phyloP scores from a whole-genome alignment of 139 green algal species.

The Chlorella sp. region DNA sequence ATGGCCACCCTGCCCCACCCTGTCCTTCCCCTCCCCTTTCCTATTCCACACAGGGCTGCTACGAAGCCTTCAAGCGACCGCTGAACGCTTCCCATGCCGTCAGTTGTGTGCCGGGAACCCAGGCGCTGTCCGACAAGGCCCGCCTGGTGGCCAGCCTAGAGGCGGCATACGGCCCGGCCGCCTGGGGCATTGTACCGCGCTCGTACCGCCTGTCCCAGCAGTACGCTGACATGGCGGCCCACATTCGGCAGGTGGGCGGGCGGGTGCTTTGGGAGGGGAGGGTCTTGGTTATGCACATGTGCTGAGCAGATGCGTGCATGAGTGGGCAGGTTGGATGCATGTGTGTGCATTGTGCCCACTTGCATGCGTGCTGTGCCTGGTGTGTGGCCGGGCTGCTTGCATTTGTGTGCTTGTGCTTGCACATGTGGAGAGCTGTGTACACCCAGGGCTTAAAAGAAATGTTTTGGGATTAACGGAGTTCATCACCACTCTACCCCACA shows the following conservation, averaged over 20 bases:
- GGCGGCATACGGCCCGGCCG: slow-evolving; percentile 57
- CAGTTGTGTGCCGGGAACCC: slow-evolving; percentile 67
- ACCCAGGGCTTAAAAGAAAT: no score
- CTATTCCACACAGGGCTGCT: slow-evolving; percentile 44
- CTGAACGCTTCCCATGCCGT: slow-evolving; percentile 50
- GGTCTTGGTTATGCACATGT: no score
- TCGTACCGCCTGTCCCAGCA: slow-evolving; percentile 66
- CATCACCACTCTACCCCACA: no score
- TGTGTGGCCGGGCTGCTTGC: no score
- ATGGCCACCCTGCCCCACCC: neutral
- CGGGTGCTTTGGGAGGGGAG: no score
- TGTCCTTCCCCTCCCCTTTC: neutral
- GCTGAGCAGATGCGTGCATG: no score
- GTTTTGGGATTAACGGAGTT: no score
- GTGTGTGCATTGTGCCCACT: no score
- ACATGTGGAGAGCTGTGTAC: no score
- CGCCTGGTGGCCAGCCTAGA: slow-evolving; percentile 59
- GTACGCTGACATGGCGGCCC: slow-evolving; percentile 50
- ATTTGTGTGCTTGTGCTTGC: no score
- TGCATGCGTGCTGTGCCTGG: no score
- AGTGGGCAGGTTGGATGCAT: no score
- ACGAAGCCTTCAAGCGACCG: slow-evolving; percentile 26
- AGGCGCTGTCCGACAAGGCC: slow-evolving; percentile 62
- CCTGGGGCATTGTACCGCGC: slow-evolving; percentile 58
- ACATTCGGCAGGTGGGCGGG: slow-evolving; percentile 1